Evolutionary conservation across 2,329 filamentous ascomycete genomes (phyloP).

Genomic region (Paraconiothyrium sp.): DNA sequence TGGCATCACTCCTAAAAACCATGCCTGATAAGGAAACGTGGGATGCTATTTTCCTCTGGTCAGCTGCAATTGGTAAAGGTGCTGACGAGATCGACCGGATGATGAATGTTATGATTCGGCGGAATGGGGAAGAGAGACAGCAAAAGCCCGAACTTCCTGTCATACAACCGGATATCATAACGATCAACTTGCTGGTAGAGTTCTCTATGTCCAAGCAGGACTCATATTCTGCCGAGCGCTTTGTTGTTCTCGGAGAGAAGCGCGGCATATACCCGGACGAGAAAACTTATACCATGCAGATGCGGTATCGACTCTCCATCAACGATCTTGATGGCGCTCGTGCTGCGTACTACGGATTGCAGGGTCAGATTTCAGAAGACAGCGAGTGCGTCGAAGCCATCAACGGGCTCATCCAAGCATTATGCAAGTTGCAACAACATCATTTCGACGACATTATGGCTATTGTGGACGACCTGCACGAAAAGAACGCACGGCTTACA

Average conservation of each 20-base stretch:
- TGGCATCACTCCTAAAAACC: constrained; percentile 47
- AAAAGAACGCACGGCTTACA: constrained; percentile 73
- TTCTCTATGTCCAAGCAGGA: constrained; percentile 76
- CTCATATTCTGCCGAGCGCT: constrained; percentile 76
- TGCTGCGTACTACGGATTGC: constrained; percentile 70
- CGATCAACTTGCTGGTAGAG: constrained; percentile 79
- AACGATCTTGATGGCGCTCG: constrained; percentile 77
- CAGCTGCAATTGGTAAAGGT: constrained; percentile 74
- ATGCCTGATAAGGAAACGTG: constrained; percentile 64
- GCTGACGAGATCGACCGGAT: constrained; percentile 78
- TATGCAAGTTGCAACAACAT: constrained; percentile 69
- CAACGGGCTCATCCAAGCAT: constrained; percentile 76
- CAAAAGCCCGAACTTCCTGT: constrained; percentile 35
- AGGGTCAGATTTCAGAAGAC: constrained; percentile 63
- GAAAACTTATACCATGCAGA: constrained; percentile 75
- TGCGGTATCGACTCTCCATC: constrained; percentile 78
- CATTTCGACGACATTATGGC: constrained; percentile 76
- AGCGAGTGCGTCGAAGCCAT: constrained; percentile 70
- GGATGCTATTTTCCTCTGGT: constrained; percentile 80
- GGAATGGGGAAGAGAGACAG: constrained; percentile 58
- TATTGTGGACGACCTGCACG: constrained; percentile 77
- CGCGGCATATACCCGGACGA: constrained; percentile 73
- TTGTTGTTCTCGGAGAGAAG: constrained; percentile 72
- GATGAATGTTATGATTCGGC: constrained; percentile 71
- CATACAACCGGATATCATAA: constrained; percentile 69